A percentile compares a stretch with the other conserved stretches of the same genome.
phyloP scores from a whole-genome alignment of 2,329 filamentous ascomycete species.

The Coniochaeta pulveracea region DNA sequence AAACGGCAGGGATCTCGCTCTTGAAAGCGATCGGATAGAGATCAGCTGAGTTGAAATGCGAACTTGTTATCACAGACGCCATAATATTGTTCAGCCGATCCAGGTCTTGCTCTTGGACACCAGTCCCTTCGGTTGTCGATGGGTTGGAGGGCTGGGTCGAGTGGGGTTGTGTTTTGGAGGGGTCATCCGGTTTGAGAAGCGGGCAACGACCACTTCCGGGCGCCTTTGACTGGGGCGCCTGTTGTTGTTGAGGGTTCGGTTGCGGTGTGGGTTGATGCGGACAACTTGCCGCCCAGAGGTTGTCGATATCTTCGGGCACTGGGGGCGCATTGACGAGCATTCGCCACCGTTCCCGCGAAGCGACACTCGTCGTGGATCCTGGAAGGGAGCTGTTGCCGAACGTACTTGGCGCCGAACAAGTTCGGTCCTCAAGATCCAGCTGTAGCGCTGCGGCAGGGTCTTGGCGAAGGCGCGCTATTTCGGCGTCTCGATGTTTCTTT shows the following conservation, averaged over 20 bases:
- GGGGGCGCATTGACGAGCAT: conserved; percentile 26
- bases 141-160: not conserved
- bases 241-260: not conserved
- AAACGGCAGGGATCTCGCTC: conserved; percentile 2
- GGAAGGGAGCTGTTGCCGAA: conserved; percentile 37
- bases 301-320: conserved; percentile 6
- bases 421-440: conserved; percentile 36
- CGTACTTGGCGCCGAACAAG: conserved; percentile 28
- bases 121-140: not conserved
- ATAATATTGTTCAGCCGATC: too few species aligned
- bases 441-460: conserved; percentile 36
- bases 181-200: too few species aligned
- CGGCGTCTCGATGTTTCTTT: conserved; percentile 35
- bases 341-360: conserved; percentile 42
- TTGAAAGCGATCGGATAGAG: too few species aligned
- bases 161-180: too few species aligned
- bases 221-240: too few species aligned
- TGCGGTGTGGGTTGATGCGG: not conserved
- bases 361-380: conserved; percentile 29
- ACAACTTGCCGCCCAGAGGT: not conserved
- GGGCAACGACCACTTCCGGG: too few species aligned
- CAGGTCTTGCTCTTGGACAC: too few species aligned
- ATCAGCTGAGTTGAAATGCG: not conserved
- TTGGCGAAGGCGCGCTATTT: conserved; percentile 34
- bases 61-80: not conserved